Evolutionary conservation across 495 filamentous ascomycete genomes (phyloP), one percentile per base, ranked within the genome.

Genomic region (Penicillium argentinense): DNA sequence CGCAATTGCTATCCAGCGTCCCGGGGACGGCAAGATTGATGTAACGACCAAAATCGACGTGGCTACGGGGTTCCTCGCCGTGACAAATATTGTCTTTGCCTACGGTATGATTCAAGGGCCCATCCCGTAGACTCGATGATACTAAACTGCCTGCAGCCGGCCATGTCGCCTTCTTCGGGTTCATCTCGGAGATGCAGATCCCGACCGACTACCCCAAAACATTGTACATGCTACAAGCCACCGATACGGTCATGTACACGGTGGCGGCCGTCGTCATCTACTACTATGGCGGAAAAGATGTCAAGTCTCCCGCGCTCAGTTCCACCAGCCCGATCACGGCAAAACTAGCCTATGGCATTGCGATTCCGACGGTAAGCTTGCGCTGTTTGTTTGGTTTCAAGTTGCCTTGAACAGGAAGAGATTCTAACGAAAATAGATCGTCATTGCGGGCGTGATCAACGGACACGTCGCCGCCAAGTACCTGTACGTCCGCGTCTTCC

Each of bases 341-440:
- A 46, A 89, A 89, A 65, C 57, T 72, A n/a, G 84, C 87, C 4
- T 95, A 87, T 51, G 88, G 87, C 12, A 68, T 92, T 43, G 88
- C 87, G 16, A 66, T 88, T 2, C 89, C 89, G 0, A 88, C 86
- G 9, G 66, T 36, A 36, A 21, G 33, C 9, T 3, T 21, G 16
- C n/a, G n/a, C n/a, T n/a, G n/a, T n/a, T n/a, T n/a, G n/a, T n/a
- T n/a, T n/a, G n/a, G n/a, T n/a, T n/a, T n/a, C n/a, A n/a, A n/a
- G n/a, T n/a, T n/a, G n/a, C n/a, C n/a, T n/a, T n/a, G n/a, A n/a
- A n/a, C n/a, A n/a, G n/a, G n/a, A n/a, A n/a, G n/a, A n/a, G n/a
- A n/a, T n/a, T n/a, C n/a, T n/a, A n/a, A n/a, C n/a, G n/a, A n/a
- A n/a, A n/a, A n/a, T n/a, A 36, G 33, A 36, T 71, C 32, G 53